Evolutionary conservation across 2,329 filamentous ascomycete species (phyloP), one percentile per base, ranked within the genome.

Genomic region (Pseudocercospora pini-densiflorae): DNA sequence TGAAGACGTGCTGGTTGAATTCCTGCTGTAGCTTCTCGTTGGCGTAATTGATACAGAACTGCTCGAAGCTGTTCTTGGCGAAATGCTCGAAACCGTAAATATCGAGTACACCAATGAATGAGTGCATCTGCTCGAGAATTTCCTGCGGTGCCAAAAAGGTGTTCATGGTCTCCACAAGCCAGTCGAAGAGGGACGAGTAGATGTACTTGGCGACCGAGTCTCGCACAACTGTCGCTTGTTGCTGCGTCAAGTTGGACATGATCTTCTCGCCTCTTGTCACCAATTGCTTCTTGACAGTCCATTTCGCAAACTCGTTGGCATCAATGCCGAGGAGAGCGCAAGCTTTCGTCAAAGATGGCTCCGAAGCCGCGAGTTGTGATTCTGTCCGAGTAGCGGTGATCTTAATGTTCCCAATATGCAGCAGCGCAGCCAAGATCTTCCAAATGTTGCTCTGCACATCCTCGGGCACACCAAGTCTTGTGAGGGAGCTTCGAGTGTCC

Each of bases 61-160:
- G 95, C 79, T 99, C 95, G 75, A 99, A 99, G 0, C 95, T 99
- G 83, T 99, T 99, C 85, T 97, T 98, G 69, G 95, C 94, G 77
- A 99, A 99, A 81, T 98, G 95, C 80, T 99, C 95, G 77, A 99
- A 99, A 70, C 94, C 94, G 80, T 98, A 98, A 73, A 99, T 99
- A 92, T 99, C 95, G 70, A 99, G 87, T 57, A 99, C 95, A 79
- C 95, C 95, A 75, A 99, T 99, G 80, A 99, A 99, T 1, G 92
- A 94, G 63, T 85, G 87, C 64, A 97, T 93, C 47, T 92, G 88
- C 73, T 86, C 89, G 61, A 98, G 80, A 43, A 98, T 92, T 70
- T 94, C 90, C 53, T 97, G 91, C 0, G 93, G 93, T 12, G 95
- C 95, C 73, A 99, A 84, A 77, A 93, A 94, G 73, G 85, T 85